phyloP scores from a whole-genome alignment of 495 filamentous ascomycete species.

The Aspergillus biplanus region DNA sequence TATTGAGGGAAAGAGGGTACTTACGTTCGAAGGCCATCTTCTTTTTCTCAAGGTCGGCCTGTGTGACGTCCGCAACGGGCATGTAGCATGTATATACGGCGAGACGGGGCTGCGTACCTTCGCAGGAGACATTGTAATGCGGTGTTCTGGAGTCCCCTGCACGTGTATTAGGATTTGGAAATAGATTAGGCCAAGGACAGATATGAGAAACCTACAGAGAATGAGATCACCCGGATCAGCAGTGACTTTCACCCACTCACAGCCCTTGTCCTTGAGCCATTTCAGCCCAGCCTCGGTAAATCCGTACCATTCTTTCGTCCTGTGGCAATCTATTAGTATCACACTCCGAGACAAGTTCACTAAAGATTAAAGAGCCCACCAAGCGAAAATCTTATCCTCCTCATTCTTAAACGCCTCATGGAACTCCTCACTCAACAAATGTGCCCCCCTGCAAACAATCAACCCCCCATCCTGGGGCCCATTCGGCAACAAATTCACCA shows the following conservation, averaged over 20 bases:
- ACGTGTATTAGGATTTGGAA: too few species aligned
- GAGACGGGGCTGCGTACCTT: neutral
- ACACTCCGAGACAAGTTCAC: too few species aligned
- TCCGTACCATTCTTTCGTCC: constrained; percentile 6
- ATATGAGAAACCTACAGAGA: neutral
- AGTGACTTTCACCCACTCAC: constrained; percentile 6
- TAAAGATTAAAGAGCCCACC: neutral
- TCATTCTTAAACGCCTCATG: constrained; percentile 13
- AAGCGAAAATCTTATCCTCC: constrained; percentile 6
- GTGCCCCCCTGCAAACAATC: constrained; percentile 9
- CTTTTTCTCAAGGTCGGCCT: constrained; percentile 6
- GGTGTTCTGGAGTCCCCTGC: constrained; percentile 3
- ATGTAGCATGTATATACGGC: constrained; percentile 9
- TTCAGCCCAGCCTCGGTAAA: constrained; percentile 3
- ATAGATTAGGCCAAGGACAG: too few species aligned
- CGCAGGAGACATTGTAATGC: constrained; percentile 8
- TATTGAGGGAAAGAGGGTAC: neutral
- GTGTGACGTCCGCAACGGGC: constrained; percentile 4
- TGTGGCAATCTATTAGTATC: too few species aligned
- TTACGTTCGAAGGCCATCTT: constrained; percentile 12
- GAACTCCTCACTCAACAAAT: constrained; percentile 10
- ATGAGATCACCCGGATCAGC: constrained; percentile 11
- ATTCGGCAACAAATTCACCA: constrained; percentile 2
- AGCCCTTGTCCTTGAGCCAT: constrained; percentile 7
- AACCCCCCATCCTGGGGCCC: constrained; percentile 11